These are phyloP conservation scores for Fragilaria crotonensis DNA, from an alignment of 108 stramenopile species.

Conservation along the genomic window DNA sequence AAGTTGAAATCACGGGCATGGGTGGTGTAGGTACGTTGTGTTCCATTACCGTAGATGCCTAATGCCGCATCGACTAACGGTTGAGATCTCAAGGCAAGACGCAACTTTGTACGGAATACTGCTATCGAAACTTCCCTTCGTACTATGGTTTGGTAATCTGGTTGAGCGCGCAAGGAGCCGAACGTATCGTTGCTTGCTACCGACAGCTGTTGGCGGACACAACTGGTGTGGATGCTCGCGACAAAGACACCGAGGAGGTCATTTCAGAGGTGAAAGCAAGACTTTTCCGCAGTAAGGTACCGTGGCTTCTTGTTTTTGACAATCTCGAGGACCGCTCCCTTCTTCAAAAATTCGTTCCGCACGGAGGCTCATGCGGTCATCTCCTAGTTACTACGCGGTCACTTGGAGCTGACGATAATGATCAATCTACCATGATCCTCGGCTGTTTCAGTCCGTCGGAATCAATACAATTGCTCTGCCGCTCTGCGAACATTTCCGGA, in stretches of 20 bases:
- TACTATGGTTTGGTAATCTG: constrained; percentile 60
- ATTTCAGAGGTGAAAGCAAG: constrained; percentile 46
- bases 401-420: constrained; percentile 11
- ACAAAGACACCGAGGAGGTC: constrained; percentile 47
- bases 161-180: constrained; percentile 50
- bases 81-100: constrained; percentile 47
- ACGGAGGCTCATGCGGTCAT: constrained; percentile 45
- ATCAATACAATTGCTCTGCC: constrained; percentile 37
- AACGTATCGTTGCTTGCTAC: constrained; percentile 44
- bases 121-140: constrained; percentile 48
- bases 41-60: no score
- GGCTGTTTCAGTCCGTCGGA: constrained; percentile 48
- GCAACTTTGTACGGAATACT: constrained; percentile 29
- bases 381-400: constrained; percentile 52
- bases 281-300: constrained; percentile 44
- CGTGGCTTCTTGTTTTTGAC: constrained; percentile 65
- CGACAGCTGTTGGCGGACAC: constrained; percentile 49
- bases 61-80: constrained; percentile 9
- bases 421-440: constrained; percentile 16
- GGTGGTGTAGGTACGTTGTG: constrained; percentile 32
- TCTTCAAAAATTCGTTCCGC: constrained; percentile 40
- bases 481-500: constrained; percentile 21
- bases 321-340: constrained; percentile 49
- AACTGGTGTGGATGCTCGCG: constrained; percentile 22
- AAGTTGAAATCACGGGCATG: constrained; percentile 56